A percentile compares a stretch with the other conserved stretches of the same genome.
These are phyloP conservation scores for Ogataea hybrid DNA, from an alignment of 1,139 yeast genomes.

Conservation along the genomic window DNA sequence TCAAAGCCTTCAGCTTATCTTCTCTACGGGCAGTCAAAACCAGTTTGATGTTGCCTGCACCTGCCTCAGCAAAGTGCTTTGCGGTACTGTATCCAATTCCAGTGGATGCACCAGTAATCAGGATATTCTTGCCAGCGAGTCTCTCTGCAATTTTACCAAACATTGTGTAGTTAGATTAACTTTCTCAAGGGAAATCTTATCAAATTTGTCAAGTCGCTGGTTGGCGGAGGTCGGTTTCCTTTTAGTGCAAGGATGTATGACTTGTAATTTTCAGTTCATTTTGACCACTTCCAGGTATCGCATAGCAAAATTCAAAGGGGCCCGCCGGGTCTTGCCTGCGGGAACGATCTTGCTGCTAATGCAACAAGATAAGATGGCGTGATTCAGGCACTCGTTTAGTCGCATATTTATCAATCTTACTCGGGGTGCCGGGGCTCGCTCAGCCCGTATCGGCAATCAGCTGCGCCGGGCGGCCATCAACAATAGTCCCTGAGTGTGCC, in stretches of 20 bases:
- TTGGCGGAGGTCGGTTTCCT: slow-evolving; percentile 5
- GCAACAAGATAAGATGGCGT: neutral
- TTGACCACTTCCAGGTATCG: neutral
- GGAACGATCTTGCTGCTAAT: no score
- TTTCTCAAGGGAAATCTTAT: neutral
- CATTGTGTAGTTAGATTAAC: slow-evolving; percentile 29
- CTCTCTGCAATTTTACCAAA: slow-evolving; percentile 59
- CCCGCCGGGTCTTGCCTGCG: no score
- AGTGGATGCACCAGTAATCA: slow-evolving; percentile 40
- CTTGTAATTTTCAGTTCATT: neutral
- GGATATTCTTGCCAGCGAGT: slow-evolving; percentile 43
- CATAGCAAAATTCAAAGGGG: neutral
- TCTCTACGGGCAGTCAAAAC: slow-evolving; percentile 50
- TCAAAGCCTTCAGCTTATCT: slow-evolving; percentile 39
- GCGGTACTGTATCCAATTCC: slow-evolving; percentile 39
- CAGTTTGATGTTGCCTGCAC: slow-evolving; percentile 45
- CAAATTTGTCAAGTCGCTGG: neutral
- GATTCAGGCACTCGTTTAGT: neutral
- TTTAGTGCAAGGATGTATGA: slow-evolving; percentile 6
- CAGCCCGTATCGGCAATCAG: neutral
- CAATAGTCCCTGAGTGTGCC: no score
- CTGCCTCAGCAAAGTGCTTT: slow-evolving; percentile 38
- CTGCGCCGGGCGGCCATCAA: no score
- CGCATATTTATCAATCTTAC: neutral
- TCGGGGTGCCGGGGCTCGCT: neutral